These are phyloP conservation scores for Cornus florida DNA, from an alignment of 148 eudicot species.

Conservation along the genomic window DNA sequence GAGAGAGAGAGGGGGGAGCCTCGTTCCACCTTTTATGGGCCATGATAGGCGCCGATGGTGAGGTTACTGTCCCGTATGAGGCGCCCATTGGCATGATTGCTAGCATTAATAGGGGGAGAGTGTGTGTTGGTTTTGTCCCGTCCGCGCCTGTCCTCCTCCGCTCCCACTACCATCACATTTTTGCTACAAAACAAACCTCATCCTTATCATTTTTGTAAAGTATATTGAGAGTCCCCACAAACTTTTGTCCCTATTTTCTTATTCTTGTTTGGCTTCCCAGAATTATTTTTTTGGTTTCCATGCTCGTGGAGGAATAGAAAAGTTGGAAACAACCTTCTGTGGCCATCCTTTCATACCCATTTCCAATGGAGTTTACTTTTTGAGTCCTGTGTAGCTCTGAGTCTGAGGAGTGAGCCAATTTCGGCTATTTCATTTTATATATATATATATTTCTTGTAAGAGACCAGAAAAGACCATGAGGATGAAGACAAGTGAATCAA, in stretches of 20 bases:
- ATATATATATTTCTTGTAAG: too few relatives aligned
- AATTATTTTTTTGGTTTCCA: not conserved
- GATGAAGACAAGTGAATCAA: too few relatives aligned
- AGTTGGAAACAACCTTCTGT: not conserved
- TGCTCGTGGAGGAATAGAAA: not conserved
- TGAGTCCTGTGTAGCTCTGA: not conserved
- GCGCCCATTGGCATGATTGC: not conserved
- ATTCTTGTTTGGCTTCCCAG: not conserved
- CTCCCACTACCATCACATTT: not conserved
- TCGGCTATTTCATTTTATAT: not conserved
- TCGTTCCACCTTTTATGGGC: not conserved
- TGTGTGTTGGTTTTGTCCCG: not conserved
- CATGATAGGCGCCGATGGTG: conserved; percentile 7
- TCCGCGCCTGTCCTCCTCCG: not conserved
- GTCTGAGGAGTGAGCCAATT: not conserved
- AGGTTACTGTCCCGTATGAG: not conserved
- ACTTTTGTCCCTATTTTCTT: not conserved
- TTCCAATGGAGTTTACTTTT: not conserved
- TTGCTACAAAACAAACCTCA: not conserved
- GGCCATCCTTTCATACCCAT: not conserved
- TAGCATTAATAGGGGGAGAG: not conserved
- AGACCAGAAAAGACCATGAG: too few relatives aligned
- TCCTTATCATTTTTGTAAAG: too few relatives aligned
- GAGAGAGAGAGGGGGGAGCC: not conserved
- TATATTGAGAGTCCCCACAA: not conserved